These are phyloP conservation scores for Penicillium ucsense DNA, from an alignment of 495 filamentous ascomycete genomes.

Conservation along the genomic window DNA sequence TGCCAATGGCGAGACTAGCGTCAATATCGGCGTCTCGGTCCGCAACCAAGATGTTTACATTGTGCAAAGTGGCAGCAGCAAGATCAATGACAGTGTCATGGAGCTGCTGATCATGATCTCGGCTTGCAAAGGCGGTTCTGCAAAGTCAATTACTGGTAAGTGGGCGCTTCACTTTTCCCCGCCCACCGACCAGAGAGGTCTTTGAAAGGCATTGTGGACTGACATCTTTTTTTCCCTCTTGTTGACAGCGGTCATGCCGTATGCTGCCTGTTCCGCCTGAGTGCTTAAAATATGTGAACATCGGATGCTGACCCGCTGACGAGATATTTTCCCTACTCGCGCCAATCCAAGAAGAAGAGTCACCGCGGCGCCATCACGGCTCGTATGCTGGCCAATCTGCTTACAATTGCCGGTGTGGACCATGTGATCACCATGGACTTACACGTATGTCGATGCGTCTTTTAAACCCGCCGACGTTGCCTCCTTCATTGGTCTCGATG, in stretches of 20 bases:
- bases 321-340: conserved; percentile 94
- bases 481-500: conserved; percentile 3
- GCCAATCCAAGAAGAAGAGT: conserved; percentile 98
- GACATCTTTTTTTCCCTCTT: conserved; percentile 13
- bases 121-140: conserved; percentile 94
- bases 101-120: conserved; percentile 98
- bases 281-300: conserved; percentile 8
- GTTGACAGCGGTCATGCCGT: conserved; percentile 75
- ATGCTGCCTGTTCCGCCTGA: conserved; percentile 34
- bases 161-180: conserved; percentile 3
- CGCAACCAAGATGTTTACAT: conserved; percentile 98
- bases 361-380: conserved; percentile 95
- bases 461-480: neutral
- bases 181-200: too few species aligned
- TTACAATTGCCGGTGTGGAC: conserved; percentile 86
- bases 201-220: too few species aligned
- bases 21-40: conserved; percentile 86
- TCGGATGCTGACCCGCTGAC: conserved; percentile 34
- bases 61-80: conserved; percentile 90
- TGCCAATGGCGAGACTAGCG: conserved; percentile 90
- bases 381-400: conserved; percentile 90
- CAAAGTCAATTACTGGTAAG: conserved; percentile 93
- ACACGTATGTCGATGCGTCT: conserved; percentile 51
- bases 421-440: conserved; percentile 97
- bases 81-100: conserved; percentile 98